Evolutionary conservation across 148 eudicot genomes (phyloP), one percentile per base, ranked within the genome.

Genomic region (Dianthus caryophyllus): DNA sequence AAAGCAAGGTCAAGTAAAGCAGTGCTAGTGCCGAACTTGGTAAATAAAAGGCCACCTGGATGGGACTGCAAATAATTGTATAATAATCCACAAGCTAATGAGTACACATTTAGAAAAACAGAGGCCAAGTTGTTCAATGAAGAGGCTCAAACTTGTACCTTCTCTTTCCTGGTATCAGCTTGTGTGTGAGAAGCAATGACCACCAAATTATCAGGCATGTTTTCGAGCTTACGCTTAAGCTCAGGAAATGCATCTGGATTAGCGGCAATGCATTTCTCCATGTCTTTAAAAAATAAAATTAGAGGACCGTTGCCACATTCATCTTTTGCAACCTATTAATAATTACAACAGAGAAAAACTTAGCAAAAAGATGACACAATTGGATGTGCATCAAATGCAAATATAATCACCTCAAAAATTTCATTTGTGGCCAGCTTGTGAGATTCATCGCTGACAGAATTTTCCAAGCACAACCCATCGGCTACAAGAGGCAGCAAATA

Each of bases 151-250:
- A 25, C 57, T 63, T 81, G 39, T 70, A 89, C 98, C 83, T 94
- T 90, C 67, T 94, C 97, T 82, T 90, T 94, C 50, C 96, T 77
- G 74, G 58, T 83, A 75, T 94, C 98, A 58, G 82, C 64, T 67
- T 94, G 92, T 48, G 97, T 77, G 67, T 84, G 95, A 16, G 98
- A 90, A 69, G 96, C 92, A 77, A 93, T 86, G 59, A 83, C 88
- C 53, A 90, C 90, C 68, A 88, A 70, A 70, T 90, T 90, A 60
- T 78, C 84, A 20, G 96, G 92, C 60, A 88, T 31, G 67, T 65
- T 78, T 67, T 94, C 98, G 73, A 94, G 84, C 83, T 84, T 90
- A 65, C 61, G 63, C 73, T 82, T 88, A 22, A 90, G 77, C 47
- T 83, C 69, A 26, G 59, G 66, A 84, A 74, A 85, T 44, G 87